Percentiles rank a stretch among this genome's conserved stretches.
These are phyloP conservation scores for Neodidymelliopsis sp. DNA, from an alignment of 2,329 filamentous ascomycete genomes.

Conservation along the genomic window DNA sequence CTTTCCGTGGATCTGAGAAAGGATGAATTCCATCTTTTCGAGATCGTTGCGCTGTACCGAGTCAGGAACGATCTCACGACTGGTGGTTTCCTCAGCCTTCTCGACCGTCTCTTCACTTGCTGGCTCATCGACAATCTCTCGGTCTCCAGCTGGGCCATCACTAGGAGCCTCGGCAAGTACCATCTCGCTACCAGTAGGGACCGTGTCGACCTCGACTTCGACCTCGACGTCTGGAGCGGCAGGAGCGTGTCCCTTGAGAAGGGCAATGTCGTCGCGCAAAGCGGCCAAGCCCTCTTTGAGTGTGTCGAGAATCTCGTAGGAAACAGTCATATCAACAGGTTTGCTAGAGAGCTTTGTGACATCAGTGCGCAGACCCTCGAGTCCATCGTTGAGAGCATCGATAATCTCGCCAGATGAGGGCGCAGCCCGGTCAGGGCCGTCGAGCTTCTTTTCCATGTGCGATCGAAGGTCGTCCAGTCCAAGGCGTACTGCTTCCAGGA, in stretches of 20 bases:
- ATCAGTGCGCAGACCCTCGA: slow-evolving; percentile 78
- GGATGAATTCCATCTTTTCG: slow-evolving; percentile 83
- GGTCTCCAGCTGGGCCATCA: slow-evolving; percentile 40
- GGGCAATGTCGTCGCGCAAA: slow-evolving; percentile 79
- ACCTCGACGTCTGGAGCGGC: slow-evolving; percentile 34
- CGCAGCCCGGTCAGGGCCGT: slow-evolving; percentile 61
- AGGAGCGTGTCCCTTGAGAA: slow-evolving; percentile 61
- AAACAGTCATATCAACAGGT: slow-evolving; percentile 81
- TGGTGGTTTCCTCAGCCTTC: slow-evolving; percentile 48
- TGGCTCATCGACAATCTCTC: slow-evolving; percentile 52
- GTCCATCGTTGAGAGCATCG: slow-evolving; percentile 70
- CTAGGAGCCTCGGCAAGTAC: slow-evolving; percentile 59
- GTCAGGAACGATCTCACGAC: slow-evolving; percentile 51
- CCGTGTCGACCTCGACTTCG: slow-evolving; percentile 59
- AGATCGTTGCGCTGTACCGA: slow-evolving; percentile 74
- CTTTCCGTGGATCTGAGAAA: slow-evolving; percentile 83
- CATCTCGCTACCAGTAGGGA: slow-evolving; percentile 56
- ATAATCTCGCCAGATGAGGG: slow-evolving; percentile 65
- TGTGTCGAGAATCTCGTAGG: slow-evolving; percentile 88
- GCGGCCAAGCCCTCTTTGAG: slow-evolving; percentile 81
- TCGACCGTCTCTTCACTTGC: slow-evolving; percentile 44
- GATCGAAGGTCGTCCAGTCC: slow-evolving; percentile 59
- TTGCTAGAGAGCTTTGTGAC: slow-evolving; percentile 78
- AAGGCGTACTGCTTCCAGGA: slow-evolving; percentile 58
- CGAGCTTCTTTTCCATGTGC: slow-evolving; percentile 61